Conservation (phyloP, 768 basidiomycete genomes). For the Dentipellis sp. region DNA sequence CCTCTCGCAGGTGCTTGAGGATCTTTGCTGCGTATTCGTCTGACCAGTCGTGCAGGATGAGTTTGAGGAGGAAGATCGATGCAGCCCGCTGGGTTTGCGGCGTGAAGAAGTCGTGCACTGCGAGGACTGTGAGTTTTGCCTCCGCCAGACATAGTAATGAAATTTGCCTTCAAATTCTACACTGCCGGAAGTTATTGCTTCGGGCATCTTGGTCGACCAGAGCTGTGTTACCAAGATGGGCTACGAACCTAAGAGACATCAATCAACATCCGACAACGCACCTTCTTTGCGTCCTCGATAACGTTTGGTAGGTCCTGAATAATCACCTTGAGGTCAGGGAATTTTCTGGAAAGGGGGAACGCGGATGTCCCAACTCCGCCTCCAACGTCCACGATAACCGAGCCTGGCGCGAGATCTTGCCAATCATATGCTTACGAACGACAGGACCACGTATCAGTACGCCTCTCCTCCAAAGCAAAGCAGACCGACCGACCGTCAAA, state of each 20-base stretch:
- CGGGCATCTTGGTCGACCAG: not conserved
- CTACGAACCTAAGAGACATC: too few species aligned
- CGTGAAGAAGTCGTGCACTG: not conserved
- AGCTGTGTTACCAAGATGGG: not conserved
- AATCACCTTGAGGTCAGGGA: not conserved
- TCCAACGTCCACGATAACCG: not conserved
- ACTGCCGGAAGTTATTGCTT: not conserved
- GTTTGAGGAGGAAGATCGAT: conserved; percentile 20
- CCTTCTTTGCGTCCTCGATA: not conserved
- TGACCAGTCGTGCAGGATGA: conserved; percentile 25
- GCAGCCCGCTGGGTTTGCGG: not conserved
- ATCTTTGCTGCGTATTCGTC: conserved; percentile 16
- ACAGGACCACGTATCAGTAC: not conserved
- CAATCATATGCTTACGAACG: not conserved
- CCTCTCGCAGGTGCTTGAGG: conserved; percentile 20
- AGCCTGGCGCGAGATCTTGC: not conserved
- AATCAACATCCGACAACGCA: too few species aligned
- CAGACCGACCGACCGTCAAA: not conserved
- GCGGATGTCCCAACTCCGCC: not conserved
- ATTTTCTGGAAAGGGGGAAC: not conserved
- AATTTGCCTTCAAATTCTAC: not conserved
- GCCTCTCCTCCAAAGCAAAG: not conserved
- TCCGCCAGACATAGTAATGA: too few species aligned
- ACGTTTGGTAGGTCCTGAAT: not conserved
- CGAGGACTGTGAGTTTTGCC: not conserved